Conservation (phyloP, 352 stramenopile species). For the Phytophthora palmivora region DNA sequence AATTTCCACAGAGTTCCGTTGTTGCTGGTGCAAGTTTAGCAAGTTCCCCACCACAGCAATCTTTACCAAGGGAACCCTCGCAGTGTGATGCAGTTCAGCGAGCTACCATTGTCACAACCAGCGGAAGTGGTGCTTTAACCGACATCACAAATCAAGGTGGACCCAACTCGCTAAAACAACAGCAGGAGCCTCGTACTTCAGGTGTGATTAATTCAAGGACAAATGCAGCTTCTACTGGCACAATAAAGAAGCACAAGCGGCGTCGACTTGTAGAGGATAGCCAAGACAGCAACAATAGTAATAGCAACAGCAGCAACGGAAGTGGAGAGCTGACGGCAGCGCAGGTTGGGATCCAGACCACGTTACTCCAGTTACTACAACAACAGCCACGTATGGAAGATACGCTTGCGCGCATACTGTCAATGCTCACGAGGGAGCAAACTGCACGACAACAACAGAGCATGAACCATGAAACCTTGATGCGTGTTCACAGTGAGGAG, state of each 20-base stretch:
- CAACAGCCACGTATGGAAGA: slow-evolving; percentile 45
- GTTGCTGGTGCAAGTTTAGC: slow-evolving; percentile 8
- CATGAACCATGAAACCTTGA: slow-evolving; percentile 31
- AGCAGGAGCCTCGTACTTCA: slow-evolving; percentile 23
- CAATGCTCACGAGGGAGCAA: slow-evolving; percentile 40
- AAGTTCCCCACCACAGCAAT: slow-evolving; percentile 13
- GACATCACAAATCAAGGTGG: slow-evolving; percentile 76
- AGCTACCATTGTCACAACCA: slow-evolving; percentile 2
- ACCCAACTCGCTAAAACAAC: slow-evolving; percentile 20
- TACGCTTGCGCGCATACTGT: slow-evolving; percentile 40
- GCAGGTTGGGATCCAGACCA: slow-evolving; percentile 45
- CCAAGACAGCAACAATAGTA: slow-evolving; percentile 45
- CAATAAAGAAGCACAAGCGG: slow-evolving; percentile 46
- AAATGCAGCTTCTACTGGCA: slow-evolving; percentile 2
- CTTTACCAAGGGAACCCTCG: slow-evolving; percentile 2
- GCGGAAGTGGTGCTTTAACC: slow-evolving; percentile 37
- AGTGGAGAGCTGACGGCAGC: slow-evolving; percentile 32
- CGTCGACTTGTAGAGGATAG: slow-evolving; percentile 34
- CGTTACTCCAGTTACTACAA: slow-evolving; percentile 44
- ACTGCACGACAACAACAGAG: slow-evolving; percentile 32
- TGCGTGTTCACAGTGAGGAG: slow-evolving; percentile 36
- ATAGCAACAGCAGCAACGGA: slow-evolving; percentile 32
- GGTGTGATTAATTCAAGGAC: slow-evolving; percentile 3
- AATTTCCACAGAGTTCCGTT: slow-evolving; percentile 2
- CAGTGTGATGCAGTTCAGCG: slow-evolving; percentile 7